A percentile compares a stretch with the other conserved stretches of the same genome.
Evolutionary conservation across 768 basidiomycete species (phyloP).

Genomic region (Tylopilus rubrobrunneus): DNA sequence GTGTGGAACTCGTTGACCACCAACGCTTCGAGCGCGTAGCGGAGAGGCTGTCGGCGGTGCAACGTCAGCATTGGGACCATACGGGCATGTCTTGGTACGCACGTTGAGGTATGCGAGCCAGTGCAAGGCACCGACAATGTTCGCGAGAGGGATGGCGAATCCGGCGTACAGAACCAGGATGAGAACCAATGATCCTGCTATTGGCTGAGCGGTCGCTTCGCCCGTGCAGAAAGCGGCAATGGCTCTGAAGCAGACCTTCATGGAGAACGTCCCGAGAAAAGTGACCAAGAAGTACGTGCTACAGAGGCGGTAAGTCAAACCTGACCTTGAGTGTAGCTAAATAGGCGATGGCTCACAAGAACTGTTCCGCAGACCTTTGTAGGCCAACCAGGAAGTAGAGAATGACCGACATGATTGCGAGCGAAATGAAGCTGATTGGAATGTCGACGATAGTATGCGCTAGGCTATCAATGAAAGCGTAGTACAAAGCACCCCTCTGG

Average conservation of each 20-base stretch:
- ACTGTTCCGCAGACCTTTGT: conserved; percentile 17
- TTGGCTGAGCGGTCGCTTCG: conserved; percentile 46
- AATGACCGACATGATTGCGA: conserved; percentile 3
- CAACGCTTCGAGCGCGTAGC: conserved; percentile 62
- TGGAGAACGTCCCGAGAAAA: conserved; percentile 51
- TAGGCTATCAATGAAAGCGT: conserved; percentile 44
- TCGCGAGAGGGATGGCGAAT: conserved; percentile 29
- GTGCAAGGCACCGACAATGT: conserved; percentile 46
- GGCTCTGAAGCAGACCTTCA: conserved; percentile 73
- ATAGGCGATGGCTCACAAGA: conserved; percentile 10
- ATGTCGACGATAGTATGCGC: conserved; percentile 44
- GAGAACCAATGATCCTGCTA: conserved; percentile 33
- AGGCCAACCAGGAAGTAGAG: conserved; percentile 21
- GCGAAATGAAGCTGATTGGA: conserved; percentile 34
- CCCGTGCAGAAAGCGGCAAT: conserved; percentile 52
- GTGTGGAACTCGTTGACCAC: conserved; percentile 82
- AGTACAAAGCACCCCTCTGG: conserved; percentile 43
- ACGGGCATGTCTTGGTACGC: conserved; percentile 34
- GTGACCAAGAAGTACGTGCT: conserved; percentile 35
- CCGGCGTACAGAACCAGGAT: conserved; percentile 40
- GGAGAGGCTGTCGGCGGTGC: conserved; percentile 43
- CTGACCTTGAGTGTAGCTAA: too few relatives aligned
- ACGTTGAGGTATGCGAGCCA: conserved; percentile 67
- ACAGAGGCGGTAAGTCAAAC: too few relatives aligned
- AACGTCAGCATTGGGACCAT: conserved; percentile 31